Base-by-base conservation (phyloP, 768 basidiomycete genomes). In the Suillus tomentosus region DNA sequence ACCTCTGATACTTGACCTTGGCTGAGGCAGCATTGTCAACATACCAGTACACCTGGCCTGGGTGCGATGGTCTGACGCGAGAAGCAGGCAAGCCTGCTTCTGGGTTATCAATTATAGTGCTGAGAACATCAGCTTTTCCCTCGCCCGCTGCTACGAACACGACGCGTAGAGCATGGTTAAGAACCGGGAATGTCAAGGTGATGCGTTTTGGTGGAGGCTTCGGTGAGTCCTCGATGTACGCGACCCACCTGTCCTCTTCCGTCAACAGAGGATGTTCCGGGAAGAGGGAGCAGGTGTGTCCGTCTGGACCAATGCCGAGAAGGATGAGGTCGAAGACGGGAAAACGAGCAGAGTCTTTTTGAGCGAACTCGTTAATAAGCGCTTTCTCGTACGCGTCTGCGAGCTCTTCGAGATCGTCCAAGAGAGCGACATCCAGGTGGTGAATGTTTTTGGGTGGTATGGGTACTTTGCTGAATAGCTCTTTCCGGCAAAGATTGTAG, bases 221-320 rank as follows among this genome's bases (percentile, higher is more conserved):
- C 27, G 97, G 97, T 45, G 91, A 91, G 79, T 99, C 94, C 22
- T 92, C 88, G 71, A 99, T 81, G 76, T 87, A 91, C 1, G 96
- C 96, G 27, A 99, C 92, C 97, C 97, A 99, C 65, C 93, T 86
- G 75, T 94, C 94, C 58, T 82, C 85, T 78, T 97, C 96, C n/a
- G 78, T 65, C 57, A 99, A 84, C 45, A 98, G 84, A 43, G 76
- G 78, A 73, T 99, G 96, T n/a, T 84, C 91, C 10, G 97, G 97
- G 86, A 99, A 99, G 69, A 99, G 88, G 8, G 93, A 95, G 66
- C 91, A 95, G 48, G 96, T 99, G 81, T 99, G 97, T n/a, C 96
- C 96, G 74, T 98, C 97, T 6, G 92, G 93, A 37, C 97, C 97
- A 85, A 96, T 89, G 57, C 97, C 97, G 60, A 99, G 89, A 51